A percentile compares a stretch with the other conserved stretches of the same genome.
phyloP scores from a whole-genome alignment of 1,284 basidiomycete species.

The Moniliophthora roreri region DNA sequence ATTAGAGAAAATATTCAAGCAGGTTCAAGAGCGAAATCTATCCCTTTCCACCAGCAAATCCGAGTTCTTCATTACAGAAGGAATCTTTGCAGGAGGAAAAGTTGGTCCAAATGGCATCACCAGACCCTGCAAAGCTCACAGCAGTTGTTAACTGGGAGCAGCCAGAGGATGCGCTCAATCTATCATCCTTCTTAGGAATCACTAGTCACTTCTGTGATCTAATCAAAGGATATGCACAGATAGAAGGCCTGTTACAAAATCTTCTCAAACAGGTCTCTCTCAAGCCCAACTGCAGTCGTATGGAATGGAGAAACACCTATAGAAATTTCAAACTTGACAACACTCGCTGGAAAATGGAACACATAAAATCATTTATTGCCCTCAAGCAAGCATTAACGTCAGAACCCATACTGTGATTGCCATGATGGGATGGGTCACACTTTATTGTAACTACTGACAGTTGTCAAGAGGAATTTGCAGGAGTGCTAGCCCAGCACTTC shows the following conservation, averaged over 20 bases:
- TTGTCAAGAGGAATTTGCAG: slow-evolving; percentile 18
- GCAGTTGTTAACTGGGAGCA: slow-evolving; percentile 31
- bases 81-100: slow-evolving; percentile 30
- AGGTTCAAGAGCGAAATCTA: slow-evolving; percentile 22
- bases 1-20: slow-evolving; percentile 20
- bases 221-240: slow-evolving; percentile 29
- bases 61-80: slow-evolving; percentile 29
- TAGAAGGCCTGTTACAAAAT: slow-evolving; percentile 29
- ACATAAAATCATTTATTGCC: slow-evolving; percentile 19
- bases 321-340: slow-evolving; percentile 19
- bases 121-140: slow-evolving; percentile 31
- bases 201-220: slow-evolving; percentile 25
- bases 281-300: slow-evolving; percentile 20
- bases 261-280: slow-evolving; percentile 19
- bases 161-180: slow-evolving; percentile 26
- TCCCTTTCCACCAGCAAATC: slow-evolving; percentile 32
- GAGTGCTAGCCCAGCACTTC: slow-evolving; percentile 14
- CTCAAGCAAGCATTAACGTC: slow-evolving; percentile 3
- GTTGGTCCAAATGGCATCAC: slow-evolving; percentile 29
- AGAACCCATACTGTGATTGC: slow-evolving; percentile 6
- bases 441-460: slow-evolving; percentile 17
- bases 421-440: slow-evolving; percentile 7
- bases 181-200: slow-evolving; percentile 20
- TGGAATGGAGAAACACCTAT: slow-evolving; percentile 21
- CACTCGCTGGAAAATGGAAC: slow-evolving; percentile 25